Base-by-base conservation (phyloP, 1,284 basidiomycete genomes). In the Leccinum subfulvum region DNA sequence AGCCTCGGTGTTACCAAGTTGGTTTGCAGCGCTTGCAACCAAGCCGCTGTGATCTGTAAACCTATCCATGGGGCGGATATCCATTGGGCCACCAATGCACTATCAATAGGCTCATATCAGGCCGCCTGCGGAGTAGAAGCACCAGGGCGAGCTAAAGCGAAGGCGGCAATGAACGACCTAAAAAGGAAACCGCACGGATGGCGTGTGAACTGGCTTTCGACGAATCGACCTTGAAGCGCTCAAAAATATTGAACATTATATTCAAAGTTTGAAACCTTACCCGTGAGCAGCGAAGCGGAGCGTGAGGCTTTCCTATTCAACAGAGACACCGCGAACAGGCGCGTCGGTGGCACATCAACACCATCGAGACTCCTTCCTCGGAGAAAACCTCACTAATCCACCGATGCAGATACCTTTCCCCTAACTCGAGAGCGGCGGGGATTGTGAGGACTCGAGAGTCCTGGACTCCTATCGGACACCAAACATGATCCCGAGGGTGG, bases 181-280 rank as follows among this genome's bases (percentile, higher is more conserved):
- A 59, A 59, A 18, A 57, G 49, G 58, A 14, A 41, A 67, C 37
- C 33, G 10, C n/a, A 7, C 18, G 44, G 3, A 11, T 21, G 44
- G 18, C 44, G 37, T 61, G 64, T 47, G 64, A 54, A 58, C 18
- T 26, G 18, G n/a, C 37, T 39, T 49, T 26, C 26, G 26, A 26
- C 9, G 41, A 8, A 37, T 11, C 7, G 33, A 23, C 44, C 18
- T 47, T 47, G 44, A 49, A 49, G 21, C 47, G 8, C 47, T 47
- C 13, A 23, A 23, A 49, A 23, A 49, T 49, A 49, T 49, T 49
- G 47, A 49, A 49, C 47, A 49, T 49, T 49, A 49, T 49, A 14
- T 49, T 23, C 47, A 49, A 6, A 21, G 8, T 26, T 56, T 28
- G 51, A 53, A 28, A 53, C 51, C 26, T n/a, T 26, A 13, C 23